These are phyloP conservation scores for Cucumis hystrix DNA, from an alignment of 306 rosid genomes.

Conservation along the genomic window DNA sequence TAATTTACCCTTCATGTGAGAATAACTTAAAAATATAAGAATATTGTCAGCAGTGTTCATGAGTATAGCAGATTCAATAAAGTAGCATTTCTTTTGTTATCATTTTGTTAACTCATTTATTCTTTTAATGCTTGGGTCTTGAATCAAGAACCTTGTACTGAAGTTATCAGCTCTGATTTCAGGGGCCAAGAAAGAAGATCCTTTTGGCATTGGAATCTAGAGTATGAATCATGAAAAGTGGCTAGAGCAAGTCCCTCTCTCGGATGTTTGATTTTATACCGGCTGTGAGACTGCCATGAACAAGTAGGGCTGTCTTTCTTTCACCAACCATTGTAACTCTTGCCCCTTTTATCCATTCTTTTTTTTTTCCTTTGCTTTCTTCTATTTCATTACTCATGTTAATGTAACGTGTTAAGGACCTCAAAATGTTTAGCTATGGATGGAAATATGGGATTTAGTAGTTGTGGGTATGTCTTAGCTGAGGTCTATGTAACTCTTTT, in stretches of 20 bases:
- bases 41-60: neutral
- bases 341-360: neutral
- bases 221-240: slow-evolving; percentile 23
- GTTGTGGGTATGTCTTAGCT: neutral
- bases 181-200: slow-evolving; percentile 99
- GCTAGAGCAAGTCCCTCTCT: neutral
- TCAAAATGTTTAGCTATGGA: neutral
- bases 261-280: neutral
- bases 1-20: neutral
- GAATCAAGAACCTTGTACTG: neutral
- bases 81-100: neutral
- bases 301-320: neutral
- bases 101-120: neutral
- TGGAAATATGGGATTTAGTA: neutral
- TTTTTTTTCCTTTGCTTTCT: neutral
- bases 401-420: slow-evolving; percentile 5
- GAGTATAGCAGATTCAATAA: neutral
- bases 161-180: slow-evolving; percentile 16
- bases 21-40: neutral
- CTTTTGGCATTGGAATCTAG: slow-evolving; percentile 77
- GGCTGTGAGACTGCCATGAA: neutral
- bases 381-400: neutral
- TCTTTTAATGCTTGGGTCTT: neutral
- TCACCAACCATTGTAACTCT: neutral
- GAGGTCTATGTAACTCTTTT: neutral